Base-by-base conservation (phyloP, 2,329 filamentous ascomycete genomes). In the Amphichorda felina region DNA sequence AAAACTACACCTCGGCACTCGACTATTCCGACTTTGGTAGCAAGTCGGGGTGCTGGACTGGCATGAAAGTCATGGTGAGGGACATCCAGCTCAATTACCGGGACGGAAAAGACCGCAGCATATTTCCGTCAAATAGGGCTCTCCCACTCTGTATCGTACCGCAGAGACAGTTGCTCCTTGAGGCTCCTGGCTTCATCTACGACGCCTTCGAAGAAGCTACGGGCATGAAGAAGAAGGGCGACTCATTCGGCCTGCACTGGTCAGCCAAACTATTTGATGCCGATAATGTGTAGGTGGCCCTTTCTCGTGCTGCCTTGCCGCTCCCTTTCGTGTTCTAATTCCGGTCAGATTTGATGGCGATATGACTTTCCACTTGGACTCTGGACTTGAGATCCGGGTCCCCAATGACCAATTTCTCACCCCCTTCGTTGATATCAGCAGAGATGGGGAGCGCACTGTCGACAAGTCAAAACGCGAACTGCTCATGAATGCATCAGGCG, bases 141-240 rank as follows among this genome's bases (percentile, higher is more conserved):
- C n/a, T 56, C 3, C 34, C 43, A 4, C 43, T 38, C 9, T 57
- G 54, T 30, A 47, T 58, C 9, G 50, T 53, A 2, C 54, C 54
- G 2, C 48, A 54, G 6, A 41, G 48, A 5, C 48, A 54, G 14
- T 32, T 55, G 5, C 40, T 57, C 1, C 37, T 54, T 1, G 49
- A 57, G 11, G 51, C 42, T 0, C 51, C 53, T 0, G 25, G 13
- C 0, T 29, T 32, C 2, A 40, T 53, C 7, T 10, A 48, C 3
- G 28, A 40, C 0, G 40, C 24, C 0, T 55, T 57, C 15, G 38
- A 49, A 34, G 27, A 34, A 6, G 29, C 41, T 2, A 43, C 41
- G 1, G 40, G 37, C 4, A 39, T 32, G 19, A 43, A 42, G 0
- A 16, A 32, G 17, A 44, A 36, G 3, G 40, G 25, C 5, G 9